phyloP scores from a whole-genome alignment of 1,139 yeast genomes.

The Diutina neorugosa region DNA sequence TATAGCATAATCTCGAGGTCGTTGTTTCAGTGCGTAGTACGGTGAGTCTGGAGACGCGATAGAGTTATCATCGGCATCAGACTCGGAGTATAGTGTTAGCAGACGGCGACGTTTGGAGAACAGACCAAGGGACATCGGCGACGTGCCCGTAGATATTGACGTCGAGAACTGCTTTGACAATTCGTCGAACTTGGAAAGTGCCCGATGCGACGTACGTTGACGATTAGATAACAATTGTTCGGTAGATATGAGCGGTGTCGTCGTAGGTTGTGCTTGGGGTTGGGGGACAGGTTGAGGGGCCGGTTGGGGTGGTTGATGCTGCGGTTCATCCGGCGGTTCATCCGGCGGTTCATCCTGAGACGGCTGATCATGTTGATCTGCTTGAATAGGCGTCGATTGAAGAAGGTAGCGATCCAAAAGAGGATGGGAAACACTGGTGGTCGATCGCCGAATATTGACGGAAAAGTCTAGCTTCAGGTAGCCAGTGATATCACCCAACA shows the following conservation, averaged over 20 bases:
- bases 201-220: not conserved
- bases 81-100: not conserved
- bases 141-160: not conserved
- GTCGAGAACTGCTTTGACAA: not conserved
- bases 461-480: not conserved
- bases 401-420: not conserved
- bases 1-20: not conserved
- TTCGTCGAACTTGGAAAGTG: not conserved
- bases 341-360: too few relatives aligned
- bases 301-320: not conserved
- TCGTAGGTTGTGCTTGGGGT: not conserved
- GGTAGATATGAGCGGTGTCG: not conserved
- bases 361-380: too few relatives aligned
- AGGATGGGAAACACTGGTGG: not conserved
- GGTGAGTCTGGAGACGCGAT: not conserved
- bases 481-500: not conserved
- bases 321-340: not conserved
- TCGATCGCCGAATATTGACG: not conserved
- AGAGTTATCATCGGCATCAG: not conserved
- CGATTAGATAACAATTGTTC: not conserved
- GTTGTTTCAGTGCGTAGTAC: not conserved
- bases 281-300: too few relatives aligned
- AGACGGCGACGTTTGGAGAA: not conserved
- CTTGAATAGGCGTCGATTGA: not conserved
- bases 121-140: not conserved